Evolutionary conservation across 2,329 filamentous ascomycete species (phyloP).

Genomic region (Penicillium sp.): DNA sequence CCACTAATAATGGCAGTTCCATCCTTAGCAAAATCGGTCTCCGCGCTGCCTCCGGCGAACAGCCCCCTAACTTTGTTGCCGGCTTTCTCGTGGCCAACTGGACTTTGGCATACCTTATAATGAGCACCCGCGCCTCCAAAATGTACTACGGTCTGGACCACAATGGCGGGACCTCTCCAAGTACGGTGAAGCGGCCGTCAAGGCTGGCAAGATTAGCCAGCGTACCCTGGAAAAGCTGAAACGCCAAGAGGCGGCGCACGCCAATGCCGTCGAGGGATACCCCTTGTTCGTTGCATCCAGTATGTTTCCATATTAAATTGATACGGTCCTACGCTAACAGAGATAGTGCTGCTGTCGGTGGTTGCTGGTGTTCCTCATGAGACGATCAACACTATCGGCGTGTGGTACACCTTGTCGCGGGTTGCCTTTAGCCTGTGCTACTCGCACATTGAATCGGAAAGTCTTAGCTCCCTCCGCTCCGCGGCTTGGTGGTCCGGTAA

Average conservation of each 20-base stretch:
- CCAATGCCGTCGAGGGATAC: conserved; percentile 35
- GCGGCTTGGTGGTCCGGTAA: conserved; percentile 40
- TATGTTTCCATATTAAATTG: conserved; percentile 12
- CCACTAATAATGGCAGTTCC: conserved; percentile 5
- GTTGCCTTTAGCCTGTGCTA: conserved; percentile 34
- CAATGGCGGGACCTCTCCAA: conserved; percentile 37
- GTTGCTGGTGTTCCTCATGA: conserved; percentile 33
- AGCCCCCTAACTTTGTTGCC: conserved; percentile 25
- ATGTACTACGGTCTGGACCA: conserved; percentile 34
- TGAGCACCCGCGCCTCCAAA: conserved; percentile 37
- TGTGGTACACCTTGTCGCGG: conserved; percentile 37
- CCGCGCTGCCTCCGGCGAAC: conserved; percentile 14
- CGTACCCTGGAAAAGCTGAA: conserved; percentile 34
- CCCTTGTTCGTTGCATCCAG: conserved; percentile 36
- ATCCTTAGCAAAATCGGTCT: conserved; percentile 25
- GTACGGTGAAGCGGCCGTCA: conserved; percentile 35
- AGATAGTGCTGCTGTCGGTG: conserved; percentile 32
- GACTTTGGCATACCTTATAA: conserved; percentile 35
- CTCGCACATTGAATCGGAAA: conserved; percentile 28
- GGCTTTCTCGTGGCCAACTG: conserved; percentile 40
- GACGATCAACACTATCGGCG: conserved; percentile 36
- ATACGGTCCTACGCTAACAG: not conserved
- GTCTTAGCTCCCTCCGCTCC: conserved; percentile 34
- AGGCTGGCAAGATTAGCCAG: conserved; percentile 35
- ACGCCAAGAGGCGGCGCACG: conserved; percentile 35